Base-by-base conservation (phyloP, 2,329 filamentous ascomycete species). In the Talaromyces funiculosus region DNA sequence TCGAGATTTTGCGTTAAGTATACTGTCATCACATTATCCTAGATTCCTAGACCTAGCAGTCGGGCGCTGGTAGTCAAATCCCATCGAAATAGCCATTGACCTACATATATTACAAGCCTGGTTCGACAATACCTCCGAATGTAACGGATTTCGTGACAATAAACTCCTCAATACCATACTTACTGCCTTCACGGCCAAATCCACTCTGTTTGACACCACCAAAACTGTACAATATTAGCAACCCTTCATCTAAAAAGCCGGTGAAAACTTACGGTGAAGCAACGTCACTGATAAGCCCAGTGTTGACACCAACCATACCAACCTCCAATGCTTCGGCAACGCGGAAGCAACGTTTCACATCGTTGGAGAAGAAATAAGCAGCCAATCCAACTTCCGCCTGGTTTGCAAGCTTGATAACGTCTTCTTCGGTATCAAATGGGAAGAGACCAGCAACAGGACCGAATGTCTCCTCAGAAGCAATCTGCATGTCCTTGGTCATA, bases 371-470 rank as follows among this genome's bases (percentile, higher is more conserved):
- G 80, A 99, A 96, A 78, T 97, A 97, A 0, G 90, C 93, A 0
- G 93, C 94, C 37, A 99, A 82, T 1, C 94, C 94, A 38, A 97
- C 92, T 57, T 93, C 87, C 1, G 90, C 81, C 43, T 79, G 76
- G 75, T 99, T 99, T 3, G 94, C 93, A 65, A 93, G 77, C 64
- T 84, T 81, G 31, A 97, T 86, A 4, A 96, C 94, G 69, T 97
- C 92, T 57, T 89, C 87, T 77, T 97, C 94, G 0, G 88, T 91
- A 51, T 90, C 84, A 71, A 97, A 99, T 53, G 86, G 83, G 80
- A 97, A 97, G 14, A 97, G 77, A 0, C 90, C 93, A 0, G 92
- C 93, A 0, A 97, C 89, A 2, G 94, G 94, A 0, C 94, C 94
- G 72, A 99, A 99, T 0, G 93, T 99, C 80, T 99, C 94, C 75